Evolutionary conservation across 2,329 filamentous ascomycete genomes (phyloP).

Genomic region (Ophiostoma sp.): DNA sequence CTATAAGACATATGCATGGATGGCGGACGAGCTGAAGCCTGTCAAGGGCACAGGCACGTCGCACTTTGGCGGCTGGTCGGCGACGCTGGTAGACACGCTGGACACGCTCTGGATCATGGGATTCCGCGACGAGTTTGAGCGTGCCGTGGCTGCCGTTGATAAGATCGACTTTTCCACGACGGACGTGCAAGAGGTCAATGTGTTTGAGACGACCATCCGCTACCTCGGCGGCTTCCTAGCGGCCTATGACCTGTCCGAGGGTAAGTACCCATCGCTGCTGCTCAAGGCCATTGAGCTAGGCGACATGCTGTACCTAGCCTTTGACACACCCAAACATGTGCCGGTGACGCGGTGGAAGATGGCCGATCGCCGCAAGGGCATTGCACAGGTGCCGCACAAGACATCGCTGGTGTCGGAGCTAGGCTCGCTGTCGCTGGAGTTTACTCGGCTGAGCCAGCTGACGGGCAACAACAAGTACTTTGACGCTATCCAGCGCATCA

Average conservation of each 20-base stretch:
- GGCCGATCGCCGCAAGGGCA: conserved; percentile 26
- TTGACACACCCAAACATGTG: conserved; percentile 52
- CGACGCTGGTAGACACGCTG: conserved; percentile 60
- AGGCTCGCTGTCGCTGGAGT: conserved; percentile 56
- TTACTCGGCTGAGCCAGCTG: conserved; percentile 58
- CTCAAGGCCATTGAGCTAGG: conserved; percentile 50
- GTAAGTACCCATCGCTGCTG: conserved; percentile 44
- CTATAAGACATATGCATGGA: conserved; percentile 60
- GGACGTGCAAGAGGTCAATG: conserved; percentile 30
- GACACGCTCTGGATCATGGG: conserved; percentile 73
- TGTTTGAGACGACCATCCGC: conserved; percentile 67
- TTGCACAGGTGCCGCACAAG: background rate
- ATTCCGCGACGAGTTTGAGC: conserved; percentile 58
- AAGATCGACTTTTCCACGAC: conserved; percentile 51
- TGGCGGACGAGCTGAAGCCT: conserved; percentile 58
- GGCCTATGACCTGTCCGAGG: conserved; percentile 54
- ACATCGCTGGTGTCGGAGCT: conserved; percentile 42
- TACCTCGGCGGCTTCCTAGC: conserved; percentile 64
- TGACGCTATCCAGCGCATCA: conserved; percentile 55
- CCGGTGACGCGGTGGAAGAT: conserved; percentile 46
- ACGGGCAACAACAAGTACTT: conserved; percentile 57
- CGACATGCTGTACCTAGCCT: conserved; percentile 49
- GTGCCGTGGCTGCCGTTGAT: conserved; percentile 54
- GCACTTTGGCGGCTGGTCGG: conserved; percentile 55
- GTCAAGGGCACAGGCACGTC: conserved; percentile 48